Evolutionary conservation across 1,284 basidiomycete species (phyloP), one percentile per base, ranked within the genome.

Genomic region (Moesziomyces antarcticus): DNA sequence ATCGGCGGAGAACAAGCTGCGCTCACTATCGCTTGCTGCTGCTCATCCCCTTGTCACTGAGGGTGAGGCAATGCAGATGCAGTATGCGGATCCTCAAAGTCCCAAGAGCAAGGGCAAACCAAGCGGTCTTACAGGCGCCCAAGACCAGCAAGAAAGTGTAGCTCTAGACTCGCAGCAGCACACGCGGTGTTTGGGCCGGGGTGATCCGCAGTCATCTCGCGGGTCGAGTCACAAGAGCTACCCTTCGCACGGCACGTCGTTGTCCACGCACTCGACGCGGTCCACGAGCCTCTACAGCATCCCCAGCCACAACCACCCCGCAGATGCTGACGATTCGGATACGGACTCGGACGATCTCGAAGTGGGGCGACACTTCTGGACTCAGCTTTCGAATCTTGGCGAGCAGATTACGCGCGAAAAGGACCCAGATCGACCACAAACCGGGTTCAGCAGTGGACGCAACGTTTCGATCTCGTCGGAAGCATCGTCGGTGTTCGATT

Each of bases 281-380:
- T 20, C 52, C 7, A 62, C 56, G 1, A 69, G 60, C 41, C 37
- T 69, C 13, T 52, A 55, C 40, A 69, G 52, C 27, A 58, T 43
- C 37, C 57, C 18, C 30, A 50, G 47, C 5, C 50, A 22, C 22
- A 1, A 21, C 5, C 27, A 16, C 14, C 5, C 22, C 5, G 20
- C 18, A 6, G 21, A 46, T 40, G 30, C 21, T 0, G 24, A 21
- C 3, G 30, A 43, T 42, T 41, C 47, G 1, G 54, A 50, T 11
- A 46, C 20, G 6, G 57, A 65, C 13, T 44, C 35, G 8, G 54
- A 56, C 3, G 56, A 66, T n/a, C 24, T 14, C 0, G 57, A 59
- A 5, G 16, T 69, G 1, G 66, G 59, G 3, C 41, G 27, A 13
- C 42, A 48, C 2, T 69, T 69, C 35, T 69, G 66, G 66, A 58